phyloP scores from a whole-genome alignment of 1,139 yeast genomes.

The Candida labiduridarum region DNA sequence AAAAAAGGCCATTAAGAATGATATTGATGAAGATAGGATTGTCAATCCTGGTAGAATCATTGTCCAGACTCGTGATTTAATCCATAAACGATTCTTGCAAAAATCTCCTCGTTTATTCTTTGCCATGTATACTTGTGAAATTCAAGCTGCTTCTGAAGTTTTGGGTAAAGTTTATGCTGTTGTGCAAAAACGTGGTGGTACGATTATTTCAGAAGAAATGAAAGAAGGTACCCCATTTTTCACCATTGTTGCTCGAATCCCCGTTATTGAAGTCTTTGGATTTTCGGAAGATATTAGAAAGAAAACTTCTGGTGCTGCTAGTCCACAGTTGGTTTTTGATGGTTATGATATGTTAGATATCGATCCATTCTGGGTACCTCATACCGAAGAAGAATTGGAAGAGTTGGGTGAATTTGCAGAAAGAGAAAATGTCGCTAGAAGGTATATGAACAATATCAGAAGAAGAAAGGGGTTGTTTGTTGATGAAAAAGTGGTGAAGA shows the following conservation, averaged over 20 bases:
- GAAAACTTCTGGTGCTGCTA: slow-evolving; percentile 94
- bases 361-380: slow-evolving; percentile 99
- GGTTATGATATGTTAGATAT: slow-evolving; percentile 86
- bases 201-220: slow-evolving; percentile 88
- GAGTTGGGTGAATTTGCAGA: slow-evolving; percentile 93
- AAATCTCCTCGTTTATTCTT: slow-evolving; percentile 89
- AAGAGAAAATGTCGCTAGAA: slow-evolving; percentile 84
- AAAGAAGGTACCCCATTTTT: slow-evolving; percentile 98
- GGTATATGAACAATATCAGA: slow-evolving; percentile 80
- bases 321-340: slow-evolving; percentile 88
- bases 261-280: slow-evolving; percentile 96
- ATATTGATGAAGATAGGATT: slow-evolving; percentile 32
- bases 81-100: slow-evolving; percentile 67
- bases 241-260: slow-evolving; percentile 80
- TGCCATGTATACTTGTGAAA: slow-evolving; percentile 93
- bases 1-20: slow-evolving; percentile 32
- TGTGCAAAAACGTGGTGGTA: slow-evolving; percentile 85
- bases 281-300: slow-evolving; percentile 94
- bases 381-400: slow-evolving; percentile 94
- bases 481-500: slow-evolving; percentile 85
- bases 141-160: slow-evolving; percentile 93
- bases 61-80: slow-evolving; percentile 70
- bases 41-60: slow-evolving; percentile 61
- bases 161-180: slow-evolving; percentile 95
- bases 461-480: slow-evolving; percentile 87